Percentiles rank a stretch among this genome's conserved stretches.
These are phyloP conservation scores for Malania oleifera DNA, from an alignment of 164 flowering plant species.

Conservation along the genomic window DNA sequence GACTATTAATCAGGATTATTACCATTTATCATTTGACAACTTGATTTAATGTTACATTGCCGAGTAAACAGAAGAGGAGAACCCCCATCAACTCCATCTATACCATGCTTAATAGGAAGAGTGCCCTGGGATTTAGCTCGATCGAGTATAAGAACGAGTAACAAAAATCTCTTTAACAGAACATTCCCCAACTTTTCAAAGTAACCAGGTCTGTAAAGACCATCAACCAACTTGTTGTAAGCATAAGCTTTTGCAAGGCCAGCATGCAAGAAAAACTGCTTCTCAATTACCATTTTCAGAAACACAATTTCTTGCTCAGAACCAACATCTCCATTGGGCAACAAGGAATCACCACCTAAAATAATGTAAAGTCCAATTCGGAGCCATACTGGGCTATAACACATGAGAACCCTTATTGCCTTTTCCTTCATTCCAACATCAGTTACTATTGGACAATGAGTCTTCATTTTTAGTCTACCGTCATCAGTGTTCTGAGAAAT, in stretches of 20 bases:
- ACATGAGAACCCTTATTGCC: constrained; percentile 53
- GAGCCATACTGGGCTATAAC: constrained; percentile 83
- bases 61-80: constrained; percentile 70
- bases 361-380: constrained; percentile 73
- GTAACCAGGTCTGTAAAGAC: constrained; percentile 86
- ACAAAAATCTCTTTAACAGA: constrained; percentile 75
- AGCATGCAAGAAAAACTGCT: constrained; percentile 67
- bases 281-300: constrained; percentile 75
- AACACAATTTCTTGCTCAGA: constrained; percentile 65
- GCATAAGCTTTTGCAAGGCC: constrained; percentile 76
- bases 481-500: constrained; percentile 76
- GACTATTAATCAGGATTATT: constrained; percentile 9
- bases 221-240: constrained; percentile 88
- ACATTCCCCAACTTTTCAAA: constrained; percentile 76
- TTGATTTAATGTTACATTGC: constrained; percentile 62
- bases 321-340: constrained; percentile 41
- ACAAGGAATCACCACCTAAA: constrained; percentile 86
- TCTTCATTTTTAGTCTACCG: constrained; percentile 86
- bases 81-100: constrained; percentile 96
- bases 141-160: constrained; percentile 84
- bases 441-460: constrained; percentile 81
- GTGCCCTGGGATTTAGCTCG: constrained; percentile 72
- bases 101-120: constrained; percentile 82
- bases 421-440: constrained; percentile 88
- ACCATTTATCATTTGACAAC: constrained; percentile 76